These are phyloP conservation scores for Diplodia mutila DNA, from an alignment of 2,329 filamentous ascomycete species.

Conservation along the genomic window DNA sequence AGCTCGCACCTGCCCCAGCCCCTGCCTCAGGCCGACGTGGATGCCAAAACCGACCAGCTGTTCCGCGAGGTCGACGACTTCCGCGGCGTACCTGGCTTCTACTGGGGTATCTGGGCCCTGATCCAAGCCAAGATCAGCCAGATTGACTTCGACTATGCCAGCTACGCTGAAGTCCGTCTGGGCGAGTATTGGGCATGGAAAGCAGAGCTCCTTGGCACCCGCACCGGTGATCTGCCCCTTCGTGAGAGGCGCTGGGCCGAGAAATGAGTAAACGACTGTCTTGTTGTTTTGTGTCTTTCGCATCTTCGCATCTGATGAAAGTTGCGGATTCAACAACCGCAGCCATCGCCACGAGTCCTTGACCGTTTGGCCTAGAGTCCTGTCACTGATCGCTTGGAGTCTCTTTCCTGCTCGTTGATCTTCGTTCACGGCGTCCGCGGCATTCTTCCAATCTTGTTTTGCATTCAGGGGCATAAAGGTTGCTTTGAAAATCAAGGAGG, in stretches of 20 bases:
- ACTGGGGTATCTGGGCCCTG: conserved; percentile 90
- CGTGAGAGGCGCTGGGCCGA: conserved; percentile 82
- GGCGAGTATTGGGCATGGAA: conserved; percentile 95
- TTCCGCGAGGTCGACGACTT: conserved; percentile 83
- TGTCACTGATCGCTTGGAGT: neutral
- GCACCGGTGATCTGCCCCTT: conserved; percentile 67
- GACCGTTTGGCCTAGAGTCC: neutral
- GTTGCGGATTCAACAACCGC: conserved; percentile 25
- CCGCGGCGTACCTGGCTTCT: conserved; percentile 87
- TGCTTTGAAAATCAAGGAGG: neutral
- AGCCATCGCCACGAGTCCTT: conserved; percentile 8
- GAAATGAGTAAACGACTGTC: conserved; percentile 37
- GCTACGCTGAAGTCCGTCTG: conserved; percentile 82
- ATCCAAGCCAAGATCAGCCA: conserved; percentile 94
- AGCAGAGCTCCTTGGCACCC: conserved; percentile 68
- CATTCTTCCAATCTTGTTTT: neutral
- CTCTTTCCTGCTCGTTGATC: neutral
- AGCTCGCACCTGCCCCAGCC: conserved; percentile 42
- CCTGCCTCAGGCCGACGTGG: conserved; percentile 20
- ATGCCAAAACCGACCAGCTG: conserved; percentile 57
- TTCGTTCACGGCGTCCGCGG: conserved; percentile 4
- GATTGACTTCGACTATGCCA: conserved; percentile 96
- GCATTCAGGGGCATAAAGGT: neutral
- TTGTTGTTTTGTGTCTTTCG: neutral
- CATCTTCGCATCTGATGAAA: neutral